Evolutionary conservation across 495 filamentous ascomycete genomes (phyloP).

Genomic region (Penicillium arizonense): DNA sequence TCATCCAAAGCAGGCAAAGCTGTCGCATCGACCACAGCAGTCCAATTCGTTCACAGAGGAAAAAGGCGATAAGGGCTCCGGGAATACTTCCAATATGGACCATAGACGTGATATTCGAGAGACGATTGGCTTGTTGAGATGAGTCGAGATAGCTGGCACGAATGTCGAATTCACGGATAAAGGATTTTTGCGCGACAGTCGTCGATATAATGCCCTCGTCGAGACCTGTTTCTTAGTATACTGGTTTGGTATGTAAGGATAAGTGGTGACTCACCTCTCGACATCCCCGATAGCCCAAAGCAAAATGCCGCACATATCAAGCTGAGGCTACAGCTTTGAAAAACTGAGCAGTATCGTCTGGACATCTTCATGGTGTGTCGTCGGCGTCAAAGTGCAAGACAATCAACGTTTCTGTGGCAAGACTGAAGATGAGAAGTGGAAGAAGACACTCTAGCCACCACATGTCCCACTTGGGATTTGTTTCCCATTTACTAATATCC

Average conservation of each 20-base stretch:
- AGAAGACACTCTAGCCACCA: no score
- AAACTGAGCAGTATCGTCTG: neutral
- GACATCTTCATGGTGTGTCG: no score
- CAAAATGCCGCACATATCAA: constrained; percentile 15
- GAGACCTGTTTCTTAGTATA: constrained; percentile 22
- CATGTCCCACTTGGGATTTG: no score
- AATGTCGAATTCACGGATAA: constrained; percentile 16
- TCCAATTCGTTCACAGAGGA: constrained; percentile 57
- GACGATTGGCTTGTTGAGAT: constrained; percentile 44
- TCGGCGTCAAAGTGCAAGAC: no score
- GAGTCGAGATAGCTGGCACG: constrained; percentile 44
- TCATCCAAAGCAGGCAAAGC: constrained; percentile 55
- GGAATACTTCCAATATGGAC: constrained; percentile 59
- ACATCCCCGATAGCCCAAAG: constrained; percentile 19
- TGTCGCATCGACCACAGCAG: constrained; percentile 60
- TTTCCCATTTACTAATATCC: no score
- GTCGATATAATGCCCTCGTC: constrained; percentile 60
- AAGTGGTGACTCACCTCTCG: constrained; percentile 9
- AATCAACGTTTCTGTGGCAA: no score
- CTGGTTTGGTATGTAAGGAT: neutral
- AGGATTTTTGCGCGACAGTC: constrained; percentile 28
- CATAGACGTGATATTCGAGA: constrained; percentile 63
- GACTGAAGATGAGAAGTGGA: no score
- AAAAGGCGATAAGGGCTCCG: constrained; percentile 57
- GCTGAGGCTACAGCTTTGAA: constrained; percentile 9